Conservation (phyloP, 1,139 yeast species). For the Saccharomycopsis crataegensis region DNA sequence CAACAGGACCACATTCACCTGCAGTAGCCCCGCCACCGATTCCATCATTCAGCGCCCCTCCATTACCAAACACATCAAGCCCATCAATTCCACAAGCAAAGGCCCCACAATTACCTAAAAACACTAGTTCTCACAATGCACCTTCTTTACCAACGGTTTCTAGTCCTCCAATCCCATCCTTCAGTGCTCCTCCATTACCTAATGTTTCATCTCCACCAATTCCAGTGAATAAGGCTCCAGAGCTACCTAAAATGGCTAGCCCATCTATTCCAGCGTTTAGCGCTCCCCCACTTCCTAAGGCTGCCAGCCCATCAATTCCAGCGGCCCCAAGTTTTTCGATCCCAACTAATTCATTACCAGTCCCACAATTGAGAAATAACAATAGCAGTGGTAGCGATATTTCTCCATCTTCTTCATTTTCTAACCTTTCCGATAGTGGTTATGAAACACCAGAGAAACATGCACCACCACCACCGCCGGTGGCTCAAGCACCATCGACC, state of each 20-base stretch:
- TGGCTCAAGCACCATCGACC: background rate
- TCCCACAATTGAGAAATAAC: background rate
- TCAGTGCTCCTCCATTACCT: slow-evolving; percentile 23
- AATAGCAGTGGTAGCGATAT: background rate
- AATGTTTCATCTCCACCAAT: slow-evolving; percentile 25
- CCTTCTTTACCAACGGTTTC: slow-evolving; percentile 22
- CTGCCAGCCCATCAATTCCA: background rate
- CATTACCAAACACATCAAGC: slow-evolving; percentile 16
- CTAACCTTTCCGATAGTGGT: background rate
- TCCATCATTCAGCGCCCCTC: slow-evolving; percentile 20
- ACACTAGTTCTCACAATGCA: slow-evolving; percentile 16
- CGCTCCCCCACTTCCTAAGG: background rate
- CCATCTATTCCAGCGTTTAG: background rate
- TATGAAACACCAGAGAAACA: slow-evolving; percentile 18
- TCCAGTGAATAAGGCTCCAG: slow-evolving; percentile 10
- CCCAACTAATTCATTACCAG: background rate
- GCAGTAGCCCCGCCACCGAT: slow-evolving; percentile 4
- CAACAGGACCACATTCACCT: background rate
- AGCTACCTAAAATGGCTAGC: background rate
- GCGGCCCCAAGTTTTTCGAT: background rate
- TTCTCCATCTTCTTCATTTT: background rate
- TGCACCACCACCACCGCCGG: slow-evolving; percentile 23
- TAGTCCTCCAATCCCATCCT: slow-evolving; percentile 23
- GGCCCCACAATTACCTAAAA: background rate
- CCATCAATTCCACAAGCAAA: slow-evolving; percentile 20